Evolutionary conservation across 495 filamentous ascomycete genomes (phyloP), one percentile per base, ranked within the genome.

Genomic region (Aspergillus panamensis): DNA sequence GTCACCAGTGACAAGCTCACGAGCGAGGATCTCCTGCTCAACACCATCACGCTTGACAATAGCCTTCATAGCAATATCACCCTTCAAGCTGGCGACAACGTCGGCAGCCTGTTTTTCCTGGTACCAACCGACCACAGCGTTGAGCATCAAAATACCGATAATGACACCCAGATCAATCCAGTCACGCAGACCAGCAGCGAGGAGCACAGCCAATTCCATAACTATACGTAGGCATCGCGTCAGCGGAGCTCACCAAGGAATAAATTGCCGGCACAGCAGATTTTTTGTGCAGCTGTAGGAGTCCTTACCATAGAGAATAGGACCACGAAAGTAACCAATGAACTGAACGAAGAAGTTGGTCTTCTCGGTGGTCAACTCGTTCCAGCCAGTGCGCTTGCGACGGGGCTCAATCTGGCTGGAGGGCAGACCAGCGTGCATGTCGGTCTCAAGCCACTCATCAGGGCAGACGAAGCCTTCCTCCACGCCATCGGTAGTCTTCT

Each of bases 141-240:
- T 92, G 57, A 92, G 85, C 64, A 86, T 64, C 33, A 92, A 77
- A 73, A 92, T 92, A 80, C 85, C 89, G 66, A 87, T 86, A 73
- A 92, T 92, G 68, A 92, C 87, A 81, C 88, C 88, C 57, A 91
- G 82, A 81, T 92, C 88, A 61, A 92, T 86, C 87, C 87, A 92
- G 76, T 90, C 87, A 67, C 82, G 82, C 59, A 92, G 83, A 82
- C 88, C 88, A 66, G 87, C 87, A 68, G 89, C 86, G 60, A 92
- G 74, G 25, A 90, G 70, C 62, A 89, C 87, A 78, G 89, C 89
- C 65, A 92, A 66, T 84, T 92, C 87, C 89, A 92, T 91, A 68
- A 90, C 88, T 92, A 57, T 13, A 53, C 31, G 47, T 10, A 39
- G 29, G 8, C 39, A 58, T 58, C 52, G 30, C 9, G 30, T 58